Evolutionary conservation across 148 eudicot genomes (phyloP), one percentile per base, ranked within the genome.

Genomic region (Camellia japonica): DNA sequence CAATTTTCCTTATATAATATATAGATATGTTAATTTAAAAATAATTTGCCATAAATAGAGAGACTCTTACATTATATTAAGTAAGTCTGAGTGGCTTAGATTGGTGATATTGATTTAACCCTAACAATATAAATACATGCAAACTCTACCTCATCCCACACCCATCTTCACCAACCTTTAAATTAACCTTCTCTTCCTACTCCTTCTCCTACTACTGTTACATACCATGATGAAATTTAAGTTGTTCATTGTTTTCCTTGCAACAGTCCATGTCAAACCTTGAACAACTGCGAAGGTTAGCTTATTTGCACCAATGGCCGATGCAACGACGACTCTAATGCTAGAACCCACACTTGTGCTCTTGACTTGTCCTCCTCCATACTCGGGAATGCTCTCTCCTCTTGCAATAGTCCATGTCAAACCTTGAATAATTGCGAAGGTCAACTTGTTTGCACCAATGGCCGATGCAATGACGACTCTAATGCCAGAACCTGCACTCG

Each of bases 261-360:
- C 71, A 74, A 75, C 19, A 79, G 79, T 15, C 76, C 79, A 20
- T 83, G 85, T 67, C 18, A 68, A 19, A 38, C 66, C 69, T 18
- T 67, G 18, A 49, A 83, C 42, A 79, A 83, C 66, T 83, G 80
- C 49, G 16, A 11, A 58, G 80, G 84, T 9, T 76, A 76, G 13
- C 79, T 81, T 54, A 81, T 81, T n/a, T 81, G 80, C 75, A 76
- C 76, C 30, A 69, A 47, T 3, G 68, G 75, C 9, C 59, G 68
- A 77, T 81, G 84, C 68, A 69, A 69, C 68, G 84, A 81, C 43
- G 84, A 81, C 38, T 80, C 84, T 6, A 76, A 76, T 18, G 80
- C 76, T 19, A 80, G 79, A 16, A 70, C 84, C 13, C 59, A 42
- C 58, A 51, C 61, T 1, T 81, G 84, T 67, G 30, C 30, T 23